Conservation (phyloP, 805 yeast species). For the Wickerhamiella hasegawae region DNA sequence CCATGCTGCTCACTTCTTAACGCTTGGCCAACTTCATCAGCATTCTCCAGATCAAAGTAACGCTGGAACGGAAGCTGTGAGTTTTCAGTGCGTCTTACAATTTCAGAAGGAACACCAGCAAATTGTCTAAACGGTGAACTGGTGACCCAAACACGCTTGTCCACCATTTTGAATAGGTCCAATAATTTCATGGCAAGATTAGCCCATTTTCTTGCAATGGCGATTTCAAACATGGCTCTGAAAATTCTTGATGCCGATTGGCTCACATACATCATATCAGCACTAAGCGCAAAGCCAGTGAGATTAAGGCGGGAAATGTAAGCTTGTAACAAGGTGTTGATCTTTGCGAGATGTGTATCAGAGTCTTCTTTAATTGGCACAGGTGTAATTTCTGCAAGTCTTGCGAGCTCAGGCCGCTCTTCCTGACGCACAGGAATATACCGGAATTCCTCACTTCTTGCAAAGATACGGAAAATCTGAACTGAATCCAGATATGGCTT, state of each 20-base stretch:
- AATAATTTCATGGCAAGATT: conserved; percentile 38
- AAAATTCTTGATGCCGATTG: conserved; percentile 85
- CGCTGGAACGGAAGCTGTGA: conserved; percentile 72
- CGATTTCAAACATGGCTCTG: conserved; percentile 72
- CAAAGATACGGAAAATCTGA: conserved; percentile 63
- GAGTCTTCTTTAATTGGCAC: conserved; percentile 66
- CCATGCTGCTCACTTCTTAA: conserved; percentile 58
- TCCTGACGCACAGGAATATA: conserved; percentile 74
- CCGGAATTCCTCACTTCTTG: conserved; percentile 73
- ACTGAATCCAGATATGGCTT: conserved; percentile 50
- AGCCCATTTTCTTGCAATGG: conserved; percentile 59
- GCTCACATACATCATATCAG: conserved; percentile 85
- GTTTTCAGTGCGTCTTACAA: conserved; percentile 59
- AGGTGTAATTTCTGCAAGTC: conserved; percentile 60
- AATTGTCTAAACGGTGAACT: conserved; percentile 81
- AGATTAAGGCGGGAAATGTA: conserved; percentile 63
- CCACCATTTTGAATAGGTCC: conserved; percentile 65
- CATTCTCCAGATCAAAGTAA: conserved; percentile 46
- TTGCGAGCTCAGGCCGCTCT: conserved; percentile 58
- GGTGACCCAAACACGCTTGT: conserved; percentile 66
- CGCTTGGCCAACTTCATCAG: conserved; percentile 72
- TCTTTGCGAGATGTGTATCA: conserved; percentile 60
- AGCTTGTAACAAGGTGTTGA: conserved; percentile 66
- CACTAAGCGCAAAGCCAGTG: conserved; percentile 79
- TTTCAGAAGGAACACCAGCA: conserved; percentile 48